These are phyloP conservation scores for Brassica cretica DNA, from an alignment of 345 rosid species.

Conservation along the genomic window DNA sequence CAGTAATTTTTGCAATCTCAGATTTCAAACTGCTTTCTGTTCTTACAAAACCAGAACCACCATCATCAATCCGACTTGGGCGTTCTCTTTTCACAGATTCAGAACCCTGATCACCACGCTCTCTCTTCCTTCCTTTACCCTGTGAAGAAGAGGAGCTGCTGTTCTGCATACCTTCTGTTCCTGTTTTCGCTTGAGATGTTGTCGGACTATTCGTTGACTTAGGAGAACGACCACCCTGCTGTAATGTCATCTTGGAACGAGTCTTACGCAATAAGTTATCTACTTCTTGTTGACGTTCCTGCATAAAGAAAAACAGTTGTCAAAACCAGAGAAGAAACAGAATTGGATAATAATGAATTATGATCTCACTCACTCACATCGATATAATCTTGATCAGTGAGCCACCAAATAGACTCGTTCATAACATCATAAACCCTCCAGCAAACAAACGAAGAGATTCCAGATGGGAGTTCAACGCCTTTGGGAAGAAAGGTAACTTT, in stretches of 20 bases:
- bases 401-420: constrained; percentile 85
- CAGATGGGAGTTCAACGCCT: constrained; percentile 77
- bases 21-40: constrained; percentile 58
- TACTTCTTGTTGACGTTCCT: constrained; percentile 83
- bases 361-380: constrained; percentile 70
- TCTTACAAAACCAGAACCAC: constrained; percentile 55
- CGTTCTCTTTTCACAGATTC: constrained; percentile 84
- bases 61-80: constrained; percentile 59
- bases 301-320: not conserved
- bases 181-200: constrained; percentile 66
- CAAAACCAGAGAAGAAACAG: not conserved
- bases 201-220: constrained; percentile 74
- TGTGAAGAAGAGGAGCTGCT: constrained; percentile 61
- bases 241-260: constrained; percentile 63
- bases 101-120: constrained; percentile 70
- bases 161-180: constrained; percentile 68
- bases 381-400: constrained; percentile 84
- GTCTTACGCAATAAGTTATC: constrained; percentile 67
- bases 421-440: constrained; percentile 78
- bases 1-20: constrained; percentile 77
- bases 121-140: constrained; percentile 89
- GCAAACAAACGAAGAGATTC: constrained; percentile 78
- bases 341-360: not conserved
- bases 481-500: constrained; percentile 90
- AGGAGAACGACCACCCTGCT: constrained; percentile 82